A percentile compares a stretch with the other conserved stretches of the same genome.
Conservation (phyloP, 2,329 filamentous ascomycete genomes). For the Aschersonia sp. region DNA sequence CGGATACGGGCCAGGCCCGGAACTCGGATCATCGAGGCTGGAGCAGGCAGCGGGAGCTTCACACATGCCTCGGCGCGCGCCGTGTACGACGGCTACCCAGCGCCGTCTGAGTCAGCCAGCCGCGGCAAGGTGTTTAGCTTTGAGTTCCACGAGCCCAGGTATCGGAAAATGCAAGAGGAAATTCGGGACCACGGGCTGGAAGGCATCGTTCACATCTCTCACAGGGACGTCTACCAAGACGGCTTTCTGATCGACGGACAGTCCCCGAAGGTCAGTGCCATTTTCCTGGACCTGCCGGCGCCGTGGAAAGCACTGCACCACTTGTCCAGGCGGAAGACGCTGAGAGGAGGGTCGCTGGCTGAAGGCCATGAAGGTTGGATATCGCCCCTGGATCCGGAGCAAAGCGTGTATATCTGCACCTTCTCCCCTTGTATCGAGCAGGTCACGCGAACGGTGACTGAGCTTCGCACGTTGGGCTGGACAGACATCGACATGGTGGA, state of each 20-base stretch:
- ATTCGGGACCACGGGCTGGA: constrained; percentile 52
- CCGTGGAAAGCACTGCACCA: constrained; percentile 70
- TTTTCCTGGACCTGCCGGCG: constrained; percentile 70
- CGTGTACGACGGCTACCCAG: constrained; percentile 58
- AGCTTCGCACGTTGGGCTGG: constrained; percentile 72
- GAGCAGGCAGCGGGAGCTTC: constrained; percentile 70
- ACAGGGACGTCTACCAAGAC: constrained; percentile 64
- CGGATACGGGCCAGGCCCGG: constrained; percentile 61
- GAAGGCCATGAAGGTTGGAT: constrained; percentile 24
- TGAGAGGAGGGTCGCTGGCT: constrained; percentile 9
- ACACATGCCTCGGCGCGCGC: constrained; percentile 66
- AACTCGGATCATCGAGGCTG: constrained; percentile 61
- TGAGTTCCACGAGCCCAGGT: constrained; percentile 65
- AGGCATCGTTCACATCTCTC: constrained; percentile 53
- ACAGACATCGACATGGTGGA: constrained; percentile 89
- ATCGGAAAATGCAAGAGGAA: constrained; percentile 53
- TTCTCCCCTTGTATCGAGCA: constrained; percentile 98
- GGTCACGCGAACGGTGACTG: constrained; percentile 71
- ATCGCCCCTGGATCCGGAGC: constrained; percentile 55
- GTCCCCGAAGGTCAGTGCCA: constrained; percentile 50
- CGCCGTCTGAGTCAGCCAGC: constrained; percentile 19
- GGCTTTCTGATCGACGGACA: constrained; percentile 51
- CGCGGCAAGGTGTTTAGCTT: constrained; percentile 67
- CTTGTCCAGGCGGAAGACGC: constrained; percentile 38
- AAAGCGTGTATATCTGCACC: constrained; percentile 68